Evolutionary conservation across 2,329 filamentous ascomycete species (phyloP), one percentile per base, ranked within the genome.

Genomic region (Colletotrichum lindemuthianum): DNA sequence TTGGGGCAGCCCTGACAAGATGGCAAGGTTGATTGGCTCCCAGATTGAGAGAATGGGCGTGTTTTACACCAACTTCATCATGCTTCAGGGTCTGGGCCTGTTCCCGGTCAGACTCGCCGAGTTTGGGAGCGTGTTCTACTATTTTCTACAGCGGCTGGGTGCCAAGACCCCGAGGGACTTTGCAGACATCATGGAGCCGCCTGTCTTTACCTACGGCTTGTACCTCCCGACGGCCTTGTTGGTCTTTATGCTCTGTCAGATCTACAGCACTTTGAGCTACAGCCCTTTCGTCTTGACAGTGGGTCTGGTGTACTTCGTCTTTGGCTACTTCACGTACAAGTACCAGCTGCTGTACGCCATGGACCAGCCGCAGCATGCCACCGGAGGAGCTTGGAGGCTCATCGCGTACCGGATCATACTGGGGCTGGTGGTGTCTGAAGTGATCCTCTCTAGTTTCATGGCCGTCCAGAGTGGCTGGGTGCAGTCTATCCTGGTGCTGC

Each of bases 291-390:
- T 98, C 11, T 86, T 97, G 13, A 82, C 94, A 9, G 89, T 95
- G 52, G 96, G 96, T 4, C 80, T 95, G 52, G 81, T 92, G 11
- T 99, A 96, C 77, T 97, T 96, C 71, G 75, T 87, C 16, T 86
- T 97, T 12, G 93, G 93, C 16, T 91, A 92, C 75, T 95, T 95
- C 73, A 92, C 92, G 37, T 96, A 97, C 85, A 97, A 97, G 76
- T 99, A 99, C 78, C 96, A 99, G 80, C 83, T 99, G 5, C 84
- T 99, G 5, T 99, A 99, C 76, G 93, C 96, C 37, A 99, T 99
- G 96, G 94, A 98, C 72, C 95, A 98, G 75, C 92, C 93, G 13
- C 93, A 96, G 73, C 93, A 97, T 74, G 93, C 93, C 13, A 98
- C 95, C 0, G 96, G 96, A 16, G 89, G 91, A 66, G 93, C 94